Percentiles rank a stretch among this genome's conserved stretches.
These are phyloP conservation scores for Zygoascus flipseniorum DNA, from an alignment of 805 yeast species.

Conservation along the genomic window DNA sequence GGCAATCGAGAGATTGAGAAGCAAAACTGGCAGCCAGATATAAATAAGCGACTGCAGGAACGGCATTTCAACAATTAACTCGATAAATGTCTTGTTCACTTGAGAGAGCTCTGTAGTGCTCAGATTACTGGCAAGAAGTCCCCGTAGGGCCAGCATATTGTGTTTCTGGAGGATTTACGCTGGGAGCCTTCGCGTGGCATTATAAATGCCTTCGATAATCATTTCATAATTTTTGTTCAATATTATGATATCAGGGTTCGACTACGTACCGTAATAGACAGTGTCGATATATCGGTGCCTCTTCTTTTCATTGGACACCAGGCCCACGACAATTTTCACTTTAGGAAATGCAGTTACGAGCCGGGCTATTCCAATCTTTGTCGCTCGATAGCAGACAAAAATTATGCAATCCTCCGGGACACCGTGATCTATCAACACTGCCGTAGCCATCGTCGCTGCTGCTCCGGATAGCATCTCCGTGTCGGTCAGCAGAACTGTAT, in stretches of 20 bases:
- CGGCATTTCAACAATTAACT: background rate
- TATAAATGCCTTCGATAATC: too few species aligned
- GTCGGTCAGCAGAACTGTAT: slow-evolving; percentile 57
- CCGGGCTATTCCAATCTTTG: slow-evolving; percentile 69
- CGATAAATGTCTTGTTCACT: background rate
- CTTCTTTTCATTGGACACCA: slow-evolving; percentile 36
- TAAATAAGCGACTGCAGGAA: background rate
- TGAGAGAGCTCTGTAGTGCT: too few species aligned
- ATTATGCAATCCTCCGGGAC: slow-evolving; percentile 53
- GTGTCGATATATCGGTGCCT: slow-evolving; percentile 56
- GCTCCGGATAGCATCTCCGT: slow-evolving; percentile 90
- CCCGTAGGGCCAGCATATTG: background rate
- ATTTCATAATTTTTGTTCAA: too few species aligned
- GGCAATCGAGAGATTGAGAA: background rate
- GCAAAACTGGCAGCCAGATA: background rate
- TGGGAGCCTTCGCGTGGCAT: too few species aligned
- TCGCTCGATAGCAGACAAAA: slow-evolving; percentile 63
- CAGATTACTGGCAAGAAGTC: background rate
- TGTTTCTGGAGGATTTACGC: too few species aligned
- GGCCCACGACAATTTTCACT: slow-evolving; percentile 63
- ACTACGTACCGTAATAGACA: slow-evolving; percentile 62
- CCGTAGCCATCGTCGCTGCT: slow-evolving; percentile 89
- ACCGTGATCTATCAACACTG: slow-evolving; percentile 76
- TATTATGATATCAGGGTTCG: background rate
- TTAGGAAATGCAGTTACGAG: slow-evolving; percentile 65